These are phyloP conservation scores for Fusarium sp. DNA, from an alignment of 2,329 filamentous ascomycete genomes.

Conservation along the genomic window DNA sequence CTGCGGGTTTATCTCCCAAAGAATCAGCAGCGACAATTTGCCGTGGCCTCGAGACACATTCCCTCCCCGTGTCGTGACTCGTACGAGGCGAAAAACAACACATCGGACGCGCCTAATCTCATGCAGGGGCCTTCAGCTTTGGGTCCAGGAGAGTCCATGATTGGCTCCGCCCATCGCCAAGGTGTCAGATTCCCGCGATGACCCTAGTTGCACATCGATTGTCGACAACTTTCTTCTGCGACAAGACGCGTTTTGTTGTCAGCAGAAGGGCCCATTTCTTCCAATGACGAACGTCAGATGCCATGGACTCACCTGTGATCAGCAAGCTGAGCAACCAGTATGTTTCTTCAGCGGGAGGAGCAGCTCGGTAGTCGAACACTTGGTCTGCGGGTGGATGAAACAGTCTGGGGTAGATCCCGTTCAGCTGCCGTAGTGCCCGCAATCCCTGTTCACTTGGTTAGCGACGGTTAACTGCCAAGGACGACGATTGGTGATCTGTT, in stretches of 20 bases:
- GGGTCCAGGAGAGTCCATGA: conserved; percentile 10
- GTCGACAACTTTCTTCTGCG: conserved; percentile 6
- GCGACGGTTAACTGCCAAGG: background rate
- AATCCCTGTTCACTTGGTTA: background rate
- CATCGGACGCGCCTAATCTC: conserved; percentile 1
- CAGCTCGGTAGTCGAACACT: background rate
- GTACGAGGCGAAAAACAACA: conserved; percentile 20
- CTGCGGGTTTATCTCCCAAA: background rate
- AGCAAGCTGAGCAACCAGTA: background rate
- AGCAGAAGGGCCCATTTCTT: background rate
- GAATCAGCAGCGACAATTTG: background rate
- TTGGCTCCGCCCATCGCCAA: conserved; percentile 22
- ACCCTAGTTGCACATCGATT: conserved; percentile 4
- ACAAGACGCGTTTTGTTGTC: background rate
- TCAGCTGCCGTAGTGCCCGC: background rate
- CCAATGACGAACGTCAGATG: rapidly evolving
- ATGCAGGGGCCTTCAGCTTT: conserved; percentile 36
- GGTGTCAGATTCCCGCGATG: conserved; percentile 20
- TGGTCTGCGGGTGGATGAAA: background rate
- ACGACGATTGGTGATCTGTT: background rate
- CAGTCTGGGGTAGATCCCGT: conserved; percentile 10
- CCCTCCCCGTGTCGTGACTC: background rate
- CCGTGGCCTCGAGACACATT: background rate
- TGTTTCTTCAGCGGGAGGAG: background rate
- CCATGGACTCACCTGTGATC: background rate